Base-by-base conservation (phyloP, 495 filamentous ascomycete genomes). In the Penicillium goetzii region DNA sequence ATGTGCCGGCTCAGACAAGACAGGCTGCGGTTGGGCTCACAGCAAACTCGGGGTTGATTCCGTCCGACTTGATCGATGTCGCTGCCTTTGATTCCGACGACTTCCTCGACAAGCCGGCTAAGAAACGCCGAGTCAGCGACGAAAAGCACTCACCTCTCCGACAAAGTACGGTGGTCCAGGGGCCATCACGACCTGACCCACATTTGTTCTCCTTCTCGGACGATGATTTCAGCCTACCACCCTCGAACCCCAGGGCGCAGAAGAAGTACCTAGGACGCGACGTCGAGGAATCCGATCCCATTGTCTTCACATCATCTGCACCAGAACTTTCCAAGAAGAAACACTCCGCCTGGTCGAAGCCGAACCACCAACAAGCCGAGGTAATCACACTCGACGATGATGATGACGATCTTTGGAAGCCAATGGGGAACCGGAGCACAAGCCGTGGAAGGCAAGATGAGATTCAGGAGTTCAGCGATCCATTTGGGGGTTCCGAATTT, bases 61-160 rank as follows among this genome's bases (percentile, higher is more conserved):
- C 82, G 14, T 85, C 83, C 0, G 83, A 87, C 61, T 82, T 86
- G 25, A 77, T 83, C 60, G 82, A 85, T 58, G 50, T 67, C 38
- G 68, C 74, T 23, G 40, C 69, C 19, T 77, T 77, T 41, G 58
- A 64, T n/a, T 74, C 72, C 62, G 75, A 83, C 43, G 68, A 73
- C 36, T 60, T 71, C 36, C 38, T 65, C 45, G 72, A 76, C 38
- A 74, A 76, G 28, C 74, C 76, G 0, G 28, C 71, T 0, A 85
- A 84, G 62, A 77, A 76, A 54, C 74, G 78, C 19, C 74, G 72
- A 56, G 50, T 82, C n/a, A 83, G 72, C 56, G 61, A 76, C 3
- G 64, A 74, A 14, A 54, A 52, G 5, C 54, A 21, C 9, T 58
- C 59, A 7, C 58, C 55, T 30, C 49, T 56, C 14, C 50, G 58